Conservation (phyloP, 1,284 basidiomycete genomes). For the Boletus mariae region DNA sequence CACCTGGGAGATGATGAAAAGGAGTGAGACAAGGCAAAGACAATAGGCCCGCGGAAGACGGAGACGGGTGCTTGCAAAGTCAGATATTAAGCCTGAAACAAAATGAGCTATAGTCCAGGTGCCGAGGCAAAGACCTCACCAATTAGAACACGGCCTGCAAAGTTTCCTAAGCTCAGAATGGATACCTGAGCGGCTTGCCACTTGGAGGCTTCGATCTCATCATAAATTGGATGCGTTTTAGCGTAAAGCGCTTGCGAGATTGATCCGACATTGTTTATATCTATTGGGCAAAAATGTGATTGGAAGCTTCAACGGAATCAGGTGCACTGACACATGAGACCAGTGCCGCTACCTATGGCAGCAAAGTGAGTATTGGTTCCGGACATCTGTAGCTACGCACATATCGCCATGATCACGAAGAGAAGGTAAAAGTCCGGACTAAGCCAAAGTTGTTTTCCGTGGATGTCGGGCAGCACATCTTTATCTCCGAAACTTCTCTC, state of each 20-base stretch:
- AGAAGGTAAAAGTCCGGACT: conserved; percentile 74
- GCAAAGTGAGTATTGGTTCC: neutral
- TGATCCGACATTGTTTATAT: conserved; percentile 92
- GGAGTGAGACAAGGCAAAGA: conserved; percentile 58
- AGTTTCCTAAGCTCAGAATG: conserved; percentile 82
- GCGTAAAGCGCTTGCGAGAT: conserved; percentile 84
- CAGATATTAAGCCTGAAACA: conserved; percentile 65
- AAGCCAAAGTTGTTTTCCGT: conserved; percentile 45
- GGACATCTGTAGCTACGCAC: conserved; percentile 40
- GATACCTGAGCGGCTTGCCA: conserved; percentile 89
- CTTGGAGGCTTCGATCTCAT: conserved; percentile 61
- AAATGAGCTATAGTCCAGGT: neutral
- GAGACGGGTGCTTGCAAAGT: conserved; percentile 60
- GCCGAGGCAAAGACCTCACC: conserved; percentile 40
- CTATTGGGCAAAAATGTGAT: conserved; percentile 34
- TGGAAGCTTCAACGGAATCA: neutral
- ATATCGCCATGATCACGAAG: conserved; percentile 64
- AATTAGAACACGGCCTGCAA: conserved; percentile 72
- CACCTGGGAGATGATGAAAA: conserved; percentile 72
- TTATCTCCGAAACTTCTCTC: conserved; percentile 11
- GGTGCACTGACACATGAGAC: conserved; percentile 72
- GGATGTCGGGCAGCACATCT: conserved; percentile 38
- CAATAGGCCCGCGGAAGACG: conserved; percentile 69
- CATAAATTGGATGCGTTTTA: conserved; percentile 58
- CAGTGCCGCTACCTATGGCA: conserved; percentile 75